These are phyloP conservation scores for Macrolepiota dolichaula DNA, from an alignment of 768 basidiomycete genomes.

Conservation along the genomic window DNA sequence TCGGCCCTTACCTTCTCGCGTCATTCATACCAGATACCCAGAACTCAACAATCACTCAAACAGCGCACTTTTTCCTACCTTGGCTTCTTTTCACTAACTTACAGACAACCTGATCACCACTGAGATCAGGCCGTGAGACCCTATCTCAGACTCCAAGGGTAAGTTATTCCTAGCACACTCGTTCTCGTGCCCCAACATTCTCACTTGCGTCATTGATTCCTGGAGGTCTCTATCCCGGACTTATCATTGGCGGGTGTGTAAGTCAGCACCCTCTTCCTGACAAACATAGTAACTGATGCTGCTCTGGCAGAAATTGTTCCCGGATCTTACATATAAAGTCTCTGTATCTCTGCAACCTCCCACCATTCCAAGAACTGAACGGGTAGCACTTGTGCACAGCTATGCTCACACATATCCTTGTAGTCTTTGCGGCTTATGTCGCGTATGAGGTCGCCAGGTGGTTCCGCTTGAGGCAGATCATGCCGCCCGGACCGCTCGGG, in stretches of 20 bases:
- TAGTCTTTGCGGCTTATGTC: conserved; percentile 14
- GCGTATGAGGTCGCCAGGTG: conserved; percentile 24
- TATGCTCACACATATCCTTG: background rate
- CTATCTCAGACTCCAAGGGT: background rate
- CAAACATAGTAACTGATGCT: background rate
- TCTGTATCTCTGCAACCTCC: too few relatives aligned
- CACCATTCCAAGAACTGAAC: background rate
- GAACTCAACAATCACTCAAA: background rate
- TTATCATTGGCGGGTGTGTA: background rate
- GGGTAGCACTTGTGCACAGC: background rate
- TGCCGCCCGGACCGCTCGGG: conserved; percentile 46
- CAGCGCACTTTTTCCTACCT: background rate
- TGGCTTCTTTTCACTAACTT: background rate
- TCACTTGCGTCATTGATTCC: background rate
- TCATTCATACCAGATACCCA: background rate
- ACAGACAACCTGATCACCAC: background rate
- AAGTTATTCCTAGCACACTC: background rate
- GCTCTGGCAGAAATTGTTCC: background rate
- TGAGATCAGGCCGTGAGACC: background rate
- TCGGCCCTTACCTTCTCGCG: background rate
- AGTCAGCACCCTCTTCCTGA: background rate
- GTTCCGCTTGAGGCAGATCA: conserved; percentile 26
- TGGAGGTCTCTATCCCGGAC: background rate
- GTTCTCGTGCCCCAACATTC: background rate
- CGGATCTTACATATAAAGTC: background rate